These are phyloP conservation scores for Aristolochia fimbriata DNA, from an alignment of 164 flowering plant genomes.

Conservation along the genomic window DNA sequence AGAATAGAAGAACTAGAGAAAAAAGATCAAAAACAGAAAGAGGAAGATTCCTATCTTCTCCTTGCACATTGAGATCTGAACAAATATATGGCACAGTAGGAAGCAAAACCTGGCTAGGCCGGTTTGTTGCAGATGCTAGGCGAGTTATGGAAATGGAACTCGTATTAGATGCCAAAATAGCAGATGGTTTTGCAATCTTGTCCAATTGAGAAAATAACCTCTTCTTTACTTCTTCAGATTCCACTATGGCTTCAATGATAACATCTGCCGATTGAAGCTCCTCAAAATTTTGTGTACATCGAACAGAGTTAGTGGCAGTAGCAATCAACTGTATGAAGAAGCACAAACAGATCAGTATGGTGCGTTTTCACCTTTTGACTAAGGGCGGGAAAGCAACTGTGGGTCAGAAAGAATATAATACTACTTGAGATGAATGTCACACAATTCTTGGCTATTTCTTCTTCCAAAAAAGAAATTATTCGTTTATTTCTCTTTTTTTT, in stretches of 20 bases:
- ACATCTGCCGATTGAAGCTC: constrained; percentile 60
- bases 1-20: neutral
- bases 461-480: too few relatives aligned
- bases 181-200: constrained; percentile 51
- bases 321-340: constrained; percentile 35
- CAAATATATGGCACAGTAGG: neutral
- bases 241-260: constrained; percentile 90
- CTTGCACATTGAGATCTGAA: neutral
- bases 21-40: neutral
- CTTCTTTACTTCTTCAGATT: constrained; percentile 83
- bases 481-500: too few relatives aligned
- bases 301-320: constrained; percentile 27
- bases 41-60: neutral
- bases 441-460: too few relatives aligned
- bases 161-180: constrained; percentile 92
- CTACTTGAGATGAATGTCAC: too few relatives aligned
- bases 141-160: constrained; percentile 95
- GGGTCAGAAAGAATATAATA: too few relatives aligned
- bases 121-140: constrained; percentile 59
- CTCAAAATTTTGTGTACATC: constrained; percentile 45
- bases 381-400: too few relatives aligned
- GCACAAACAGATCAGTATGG: neutral
- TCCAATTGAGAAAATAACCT: constrained; percentile 56
- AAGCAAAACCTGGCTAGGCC: constrained; percentile 62
- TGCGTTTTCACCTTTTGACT: neutral